A percentile compares a stretch with the other conserved stretches of the same genome.
Conservation (phyloP, 306 rosid genomes). For the Begonia masoniana region DNA sequence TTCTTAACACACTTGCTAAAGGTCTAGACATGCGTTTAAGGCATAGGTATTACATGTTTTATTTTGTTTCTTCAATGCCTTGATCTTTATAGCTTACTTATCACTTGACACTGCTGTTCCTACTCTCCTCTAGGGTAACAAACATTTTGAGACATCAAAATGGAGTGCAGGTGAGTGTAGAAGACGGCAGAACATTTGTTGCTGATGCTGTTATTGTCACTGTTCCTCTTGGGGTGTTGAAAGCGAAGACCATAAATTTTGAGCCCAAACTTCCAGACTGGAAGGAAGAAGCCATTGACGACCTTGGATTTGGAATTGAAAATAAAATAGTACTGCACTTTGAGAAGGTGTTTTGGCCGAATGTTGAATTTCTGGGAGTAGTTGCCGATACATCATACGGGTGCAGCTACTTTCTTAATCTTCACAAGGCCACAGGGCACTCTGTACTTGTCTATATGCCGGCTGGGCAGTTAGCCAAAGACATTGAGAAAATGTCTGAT, state of each 20-base stretch:
- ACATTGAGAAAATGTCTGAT: slow-evolving; percentile 98
- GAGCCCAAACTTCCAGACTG: slow-evolving; percentile 97
- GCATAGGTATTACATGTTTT: slow-evolving; percentile 41
- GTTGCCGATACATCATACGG: slow-evolving; percentile 88
- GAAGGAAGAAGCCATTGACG: slow-evolving; percentile 85
- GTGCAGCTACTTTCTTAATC: slow-evolving; percentile 98
- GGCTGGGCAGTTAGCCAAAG: slow-evolving; percentile 93
- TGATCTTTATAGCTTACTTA: slow-evolving; percentile 6
- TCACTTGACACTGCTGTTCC: slow-evolving; percentile 1
- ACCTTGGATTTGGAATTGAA: slow-evolving; percentile 88
- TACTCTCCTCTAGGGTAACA: slow-evolving; percentile 51
- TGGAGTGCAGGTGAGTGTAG: slow-evolving; percentile 69
- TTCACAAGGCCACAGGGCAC: slow-evolving; percentile 91
- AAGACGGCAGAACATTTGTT: slow-evolving; percentile 58
- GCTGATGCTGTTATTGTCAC: slow-evolving; percentile 91
- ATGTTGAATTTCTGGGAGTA: slow-evolving; percentile 95
- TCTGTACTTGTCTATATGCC: slow-evolving; percentile 98
- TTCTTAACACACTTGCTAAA: slow-evolving; percentile 84
- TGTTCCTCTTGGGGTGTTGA: slow-evolving; percentile 89
- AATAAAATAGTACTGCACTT: slow-evolving; percentile 85
- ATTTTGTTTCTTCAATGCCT: neutral
- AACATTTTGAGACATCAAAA: slow-evolving; percentile 57
- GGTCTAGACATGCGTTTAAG: slow-evolving; percentile 85
- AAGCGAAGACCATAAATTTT: slow-evolving; percentile 57
- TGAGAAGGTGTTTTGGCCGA: slow-evolving; percentile 93